Evolutionary conservation across 768 basidiomycete genomes (phyloP).

Genomic region (Tricholoma bakamatsutake): DNA sequence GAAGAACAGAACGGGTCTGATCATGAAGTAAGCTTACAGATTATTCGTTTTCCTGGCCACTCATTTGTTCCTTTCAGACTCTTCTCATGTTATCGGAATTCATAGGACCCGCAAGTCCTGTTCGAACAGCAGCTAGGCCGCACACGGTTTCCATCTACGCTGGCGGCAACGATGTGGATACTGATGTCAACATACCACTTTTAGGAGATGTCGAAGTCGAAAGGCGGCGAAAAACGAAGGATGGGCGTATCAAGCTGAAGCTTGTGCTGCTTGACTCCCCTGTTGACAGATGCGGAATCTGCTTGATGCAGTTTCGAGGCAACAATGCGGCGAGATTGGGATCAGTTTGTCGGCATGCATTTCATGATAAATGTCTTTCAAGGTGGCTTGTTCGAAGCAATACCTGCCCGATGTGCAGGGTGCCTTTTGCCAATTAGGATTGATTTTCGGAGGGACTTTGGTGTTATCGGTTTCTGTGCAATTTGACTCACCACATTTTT

Average conservation of each 20-base stretch:
- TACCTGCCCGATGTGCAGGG: conserved; percentile 64
- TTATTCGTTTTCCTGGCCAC: conserved; percentile 5
- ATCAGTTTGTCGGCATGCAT: conserved; percentile 57
- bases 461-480: neutral
- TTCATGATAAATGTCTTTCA: conserved; percentile 58
- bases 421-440: conserved; percentile 26
- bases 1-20: conserved; percentile 43
- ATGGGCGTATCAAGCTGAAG: conserved; percentile 71
- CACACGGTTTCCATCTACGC: neutral
- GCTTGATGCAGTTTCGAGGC: conserved; percentile 62
- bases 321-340: conserved; percentile 52
- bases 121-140: conserved; percentile 4
- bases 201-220: conserved; percentile 47
- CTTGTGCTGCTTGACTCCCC: conserved; percentile 52
- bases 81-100: conserved; percentile 56
- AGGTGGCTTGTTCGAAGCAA: conserved; percentile 55
- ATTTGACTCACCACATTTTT: too few species aligned
- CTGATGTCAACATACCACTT: conserved; percentile 26
- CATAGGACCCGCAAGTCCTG: conserved; percentile 45
- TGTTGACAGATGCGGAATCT: conserved; percentile 71
- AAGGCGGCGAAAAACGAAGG: conserved; percentile 50
- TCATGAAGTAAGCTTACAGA: conserved; percentile 53
- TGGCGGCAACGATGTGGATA: neutral
- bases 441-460: neutral
- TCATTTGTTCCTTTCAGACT: conserved; percentile 34